Evolutionary conservation across 2,329 filamentous ascomycete genomes (phyloP), one percentile per base, ranked within the genome.

Genomic region (Pseudocercospora cruenta): DNA sequence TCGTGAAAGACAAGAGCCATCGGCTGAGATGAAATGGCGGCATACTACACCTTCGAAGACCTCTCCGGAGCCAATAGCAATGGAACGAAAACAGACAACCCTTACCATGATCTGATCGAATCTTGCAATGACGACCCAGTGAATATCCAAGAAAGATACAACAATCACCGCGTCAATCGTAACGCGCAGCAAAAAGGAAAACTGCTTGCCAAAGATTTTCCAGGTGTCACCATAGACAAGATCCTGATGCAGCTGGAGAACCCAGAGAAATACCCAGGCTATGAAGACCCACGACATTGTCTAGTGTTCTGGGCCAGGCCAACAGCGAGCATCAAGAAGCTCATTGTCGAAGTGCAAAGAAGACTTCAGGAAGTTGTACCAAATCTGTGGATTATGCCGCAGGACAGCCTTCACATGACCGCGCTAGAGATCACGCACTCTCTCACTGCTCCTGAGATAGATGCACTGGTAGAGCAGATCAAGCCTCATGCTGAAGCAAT

Each of bases 221-320:
- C 83, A 1, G 90, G 90, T 64, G 86, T 96, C 73, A 87, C 87
- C 58, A 85, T 94, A 60, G 94, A 98, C 75, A 87, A 89, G 1
- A 89, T 92, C 63, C 84, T 97, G 0, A 81, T 89, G 58, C 89
- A 89, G 63, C 81, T 97, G 33, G 86, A 90, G 70, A 84, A 89
- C 51, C 85, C 86, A 0, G 79, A 84, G 0, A 80, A 90, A 39
- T 85, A 92, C 69, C 89, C 88, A 0, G 87, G 87, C 0, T 96
- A 91, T 76, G 78, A 83, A 60, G 94, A 98, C 76, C 86, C 87
- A 49, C 84, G 94, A 47, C 74, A 47, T 21, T 96, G 94, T 76
- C 83, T 97, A 10, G 91, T 93, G 0, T 89, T 97, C 75, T 97
- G 93, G 93, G 92, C 91, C 3, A 85, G 94, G 6, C 94, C 94